Base-by-base conservation (phyloP, 257 asterid species). In the Paulownia fortunei region DNA sequence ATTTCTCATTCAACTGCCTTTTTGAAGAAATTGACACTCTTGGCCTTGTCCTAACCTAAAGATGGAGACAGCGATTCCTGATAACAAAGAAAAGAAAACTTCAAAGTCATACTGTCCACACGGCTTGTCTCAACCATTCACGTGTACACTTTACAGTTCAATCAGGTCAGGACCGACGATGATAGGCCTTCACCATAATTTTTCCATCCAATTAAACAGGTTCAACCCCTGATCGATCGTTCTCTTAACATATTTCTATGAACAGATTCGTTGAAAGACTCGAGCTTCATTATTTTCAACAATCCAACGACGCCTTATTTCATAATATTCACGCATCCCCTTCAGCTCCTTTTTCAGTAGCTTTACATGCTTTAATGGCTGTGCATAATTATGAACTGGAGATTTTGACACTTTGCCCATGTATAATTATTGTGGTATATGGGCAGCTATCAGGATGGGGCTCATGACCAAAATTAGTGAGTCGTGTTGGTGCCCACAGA, bases 21-120 rank as follows among this genome's bases (percentile, higher is more conserved):
- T 92, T 82, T 62, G 72, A 70, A 79, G 88, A 87, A 87, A 83
- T 78, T 81, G 92, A 92, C 93, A 87, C 75, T 73, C 79, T 84
- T 80, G 83, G 81, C 67, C 68, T 66, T 73, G 67, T 77, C 81
- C 77, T 74, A 79, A 80, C 74, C 77, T 80, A 72, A 73, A 73
- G 92, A 86, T 79, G 78, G 78, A 54, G 90, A 87, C 81, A 82
- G 27, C 36, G 24, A 77, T 76, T 78, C 62, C 39, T 71, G 66
- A 83, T 37, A 70, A 42, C 13, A 56, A 52, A 73, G 44, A 9
- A 77, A 62, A 64, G 8, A 54, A 16, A 44, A 46, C 32, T 75
- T 72, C 66, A 55, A 68, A 74, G 2, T 74, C 59, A 49, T 32
- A 23, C 42, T 51, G 7, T 44, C 55, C 18, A 13, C 66, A 39